Percentiles rank a stretch among this genome's conserved stretches.
Conservation (phyloP, 2,329 filamentous ascomycete species). For the Hypoxylon sp. region DNA sequence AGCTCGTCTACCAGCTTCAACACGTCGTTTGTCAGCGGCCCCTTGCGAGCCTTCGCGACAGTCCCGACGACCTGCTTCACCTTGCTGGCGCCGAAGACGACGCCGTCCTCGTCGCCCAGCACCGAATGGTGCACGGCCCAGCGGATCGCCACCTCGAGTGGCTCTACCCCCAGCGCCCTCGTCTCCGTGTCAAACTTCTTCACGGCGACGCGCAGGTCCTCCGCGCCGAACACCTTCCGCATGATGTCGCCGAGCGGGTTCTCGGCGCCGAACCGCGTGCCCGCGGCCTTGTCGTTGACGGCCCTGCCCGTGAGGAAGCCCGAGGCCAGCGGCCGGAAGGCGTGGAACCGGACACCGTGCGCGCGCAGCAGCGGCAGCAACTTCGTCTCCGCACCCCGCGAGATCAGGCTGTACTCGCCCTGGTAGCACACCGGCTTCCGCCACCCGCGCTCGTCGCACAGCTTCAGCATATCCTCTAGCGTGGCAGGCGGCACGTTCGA, state of each 20-base stretch:
- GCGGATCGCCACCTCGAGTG: constrained; percentile 52
- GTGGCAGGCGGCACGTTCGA: constrained; percentile 52
- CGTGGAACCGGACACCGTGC: constrained; percentile 43
- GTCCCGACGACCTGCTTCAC: constrained; percentile 50
- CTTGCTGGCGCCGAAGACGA: constrained; percentile 53
- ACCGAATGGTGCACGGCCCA: constrained; percentile 52
- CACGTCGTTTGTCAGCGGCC: constrained; percentile 48
- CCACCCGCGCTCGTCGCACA: constrained; percentile 52
- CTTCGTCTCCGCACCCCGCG: constrained; percentile 51
- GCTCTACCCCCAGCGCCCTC: constrained; percentile 43
- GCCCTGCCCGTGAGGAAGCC: constrained; percentile 54
- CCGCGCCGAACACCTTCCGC: constrained; percentile 48
- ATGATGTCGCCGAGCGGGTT: constrained; percentile 45
- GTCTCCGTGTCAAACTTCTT: constrained; percentile 48
- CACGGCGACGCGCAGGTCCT: constrained; percentile 48
- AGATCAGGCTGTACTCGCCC: constrained; percentile 54
- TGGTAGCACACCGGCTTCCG: constrained; percentile 56
- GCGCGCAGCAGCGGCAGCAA: constrained; percentile 53
- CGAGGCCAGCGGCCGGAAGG: constrained; percentile 37
- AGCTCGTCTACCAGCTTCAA: constrained; percentile 39
- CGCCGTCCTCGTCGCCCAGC: constrained; percentile 46
- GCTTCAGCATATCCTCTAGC: constrained; percentile 49
- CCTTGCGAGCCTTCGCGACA: constrained; percentile 47
- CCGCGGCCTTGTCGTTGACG: constrained; percentile 42
- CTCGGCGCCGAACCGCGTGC: constrained; percentile 48